phyloP scores from a whole-genome alignment of 257 asterid species.

The Prunella vulgaris region DNA sequence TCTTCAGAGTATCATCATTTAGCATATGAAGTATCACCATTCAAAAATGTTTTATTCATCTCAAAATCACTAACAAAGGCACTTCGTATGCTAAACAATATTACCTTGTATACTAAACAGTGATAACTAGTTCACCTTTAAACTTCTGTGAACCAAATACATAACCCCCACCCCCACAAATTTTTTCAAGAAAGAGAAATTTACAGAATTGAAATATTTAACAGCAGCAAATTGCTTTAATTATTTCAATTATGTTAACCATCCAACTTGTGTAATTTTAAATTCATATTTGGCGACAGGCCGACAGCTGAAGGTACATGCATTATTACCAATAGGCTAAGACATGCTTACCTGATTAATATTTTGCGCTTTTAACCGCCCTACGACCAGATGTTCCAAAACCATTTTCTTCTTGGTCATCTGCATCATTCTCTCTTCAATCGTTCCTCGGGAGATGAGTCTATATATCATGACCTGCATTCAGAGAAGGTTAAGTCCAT shows the following conservation, averaged over 20 bases:
- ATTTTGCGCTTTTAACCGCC: conserved; percentile 85
- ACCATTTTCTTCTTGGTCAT: conserved; percentile 99
- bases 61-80: neutral
- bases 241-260: neutral
- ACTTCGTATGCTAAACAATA: neutral
- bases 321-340: neutral
- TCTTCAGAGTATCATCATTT: no score
- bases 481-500: conserved; percentile 15
- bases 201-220: neutral
- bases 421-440: conserved; percentile 99
- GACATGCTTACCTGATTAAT: conserved; percentile 70
- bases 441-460: conserved; percentile 81
- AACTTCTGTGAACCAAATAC: neutral
- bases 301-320: neutral
- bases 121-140: neutral
- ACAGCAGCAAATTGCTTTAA: conserved; percentile 5
- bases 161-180: no score
- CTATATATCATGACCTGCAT: conserved; percentile 91
- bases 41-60: neutral
- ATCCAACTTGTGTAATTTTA: conserved; percentile 1
- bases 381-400: conserved; percentile 96
- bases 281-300: neutral
- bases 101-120: neutral
- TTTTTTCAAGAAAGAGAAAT: neutral
- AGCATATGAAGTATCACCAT: no score